These are phyloP conservation scores for Fusarium sp. DNA, from an alignment of 2,329 filamentous ascomycete genomes.

Conservation along the genomic window DNA sequence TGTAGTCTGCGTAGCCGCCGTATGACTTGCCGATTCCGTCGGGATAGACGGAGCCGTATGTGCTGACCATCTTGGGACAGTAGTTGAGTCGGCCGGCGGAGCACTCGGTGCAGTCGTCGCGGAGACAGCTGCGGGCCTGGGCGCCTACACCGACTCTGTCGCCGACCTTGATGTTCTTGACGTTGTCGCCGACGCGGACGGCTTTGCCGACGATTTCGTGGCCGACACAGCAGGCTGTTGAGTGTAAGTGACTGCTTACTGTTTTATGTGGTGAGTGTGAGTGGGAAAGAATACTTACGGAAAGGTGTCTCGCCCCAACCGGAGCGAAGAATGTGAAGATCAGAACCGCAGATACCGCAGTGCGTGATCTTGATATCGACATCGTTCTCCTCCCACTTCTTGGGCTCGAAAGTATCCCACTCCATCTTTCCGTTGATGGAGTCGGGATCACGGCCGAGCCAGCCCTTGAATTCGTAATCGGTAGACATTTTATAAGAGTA, in stretches of 20 bases:
- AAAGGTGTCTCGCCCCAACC: slow-evolving; percentile 59
- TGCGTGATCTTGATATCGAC: slow-evolving; percentile 73
- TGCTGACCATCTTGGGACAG: slow-evolving; percentile 56
- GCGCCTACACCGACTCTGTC: slow-evolving; percentile 73
- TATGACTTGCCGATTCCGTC: slow-evolving; percentile 53
- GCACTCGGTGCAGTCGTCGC: slow-evolving; percentile 55
- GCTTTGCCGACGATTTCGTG: slow-evolving; percentile 73
- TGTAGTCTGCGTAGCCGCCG: slow-evolving; percentile 60
- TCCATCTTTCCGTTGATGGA: slow-evolving; percentile 61
- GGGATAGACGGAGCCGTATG: slow-evolving; percentile 63
- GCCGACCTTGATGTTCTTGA: slow-evolving; percentile 64
- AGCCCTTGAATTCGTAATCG: slow-evolving; percentile 62
- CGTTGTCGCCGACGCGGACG: slow-evolving; percentile 62
- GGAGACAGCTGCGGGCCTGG: slow-evolving; percentile 65
- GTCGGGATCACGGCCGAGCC: slow-evolving; percentile 57
- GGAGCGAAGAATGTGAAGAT: slow-evolving; percentile 67
- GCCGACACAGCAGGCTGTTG: slow-evolving; percentile 64
- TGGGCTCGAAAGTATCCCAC: slow-evolving; percentile 67
- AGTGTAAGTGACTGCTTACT: slow-evolving; percentile 13
- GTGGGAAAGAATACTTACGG: slow-evolving; percentile 45
- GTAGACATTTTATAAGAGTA: slow-evolving; percentile 46
- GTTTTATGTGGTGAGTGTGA: not conserved
- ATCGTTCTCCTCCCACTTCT: slow-evolving; percentile 71
- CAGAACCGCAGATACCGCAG: slow-evolving; percentile 72
- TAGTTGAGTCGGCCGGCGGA: slow-evolving; percentile 54